Base-by-base conservation (phyloP, 164 flowering plant species). In the Berberis vulgaris region DNA sequence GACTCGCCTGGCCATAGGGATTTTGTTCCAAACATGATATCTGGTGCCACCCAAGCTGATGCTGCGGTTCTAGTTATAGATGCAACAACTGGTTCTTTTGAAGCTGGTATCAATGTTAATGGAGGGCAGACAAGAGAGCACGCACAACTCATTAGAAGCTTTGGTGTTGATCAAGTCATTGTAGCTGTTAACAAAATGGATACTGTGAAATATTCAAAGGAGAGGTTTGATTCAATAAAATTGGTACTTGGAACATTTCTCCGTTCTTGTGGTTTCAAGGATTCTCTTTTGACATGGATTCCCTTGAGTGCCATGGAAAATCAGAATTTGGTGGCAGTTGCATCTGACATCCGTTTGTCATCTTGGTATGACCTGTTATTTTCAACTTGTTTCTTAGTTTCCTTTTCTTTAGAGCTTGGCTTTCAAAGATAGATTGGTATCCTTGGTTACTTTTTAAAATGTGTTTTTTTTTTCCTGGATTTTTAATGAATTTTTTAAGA, bases 1-100 rank as follows among this genome's bases (percentile, higher is more conserved):
- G 99, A 95, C 65, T 85, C 99, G n/a, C 99, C 99, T 7, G 99
- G 99, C 53, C 99, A 95, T 69, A 87, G 82, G 74, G 99, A 95
- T 80, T 95, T 95, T 81, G 96, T 95, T 46, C 97, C 99, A 68
- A 95, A 95, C 74, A 84, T 95, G 99, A 95, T 95, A 66, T 85
- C 96, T 59, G 97, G 99, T 54, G 97, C 99, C 60, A 81, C 96
- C 39, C 97, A 95, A 79, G 97, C 99, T 72, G 97, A 95, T 88
- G 88, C 94, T 65, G 99, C 99, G 26, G 72, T 91, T 73, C 90
- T 95, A 67, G 97, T 95, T 52, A 73, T 95, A 59, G 99, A 95
- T 83, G 96, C 99, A 55, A 87, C 97, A 11, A 39, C 76, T 67
- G 99, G 99, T 58, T 69, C 97, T 62, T 95, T 87, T 78, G 99